A percentile compares a stretch with the other conserved stretches of the same genome.
phyloP scores from a whole-genome alignment of 225 moss, liverwort and hornwort species.

The Thuidium tamariscinum region DNA sequence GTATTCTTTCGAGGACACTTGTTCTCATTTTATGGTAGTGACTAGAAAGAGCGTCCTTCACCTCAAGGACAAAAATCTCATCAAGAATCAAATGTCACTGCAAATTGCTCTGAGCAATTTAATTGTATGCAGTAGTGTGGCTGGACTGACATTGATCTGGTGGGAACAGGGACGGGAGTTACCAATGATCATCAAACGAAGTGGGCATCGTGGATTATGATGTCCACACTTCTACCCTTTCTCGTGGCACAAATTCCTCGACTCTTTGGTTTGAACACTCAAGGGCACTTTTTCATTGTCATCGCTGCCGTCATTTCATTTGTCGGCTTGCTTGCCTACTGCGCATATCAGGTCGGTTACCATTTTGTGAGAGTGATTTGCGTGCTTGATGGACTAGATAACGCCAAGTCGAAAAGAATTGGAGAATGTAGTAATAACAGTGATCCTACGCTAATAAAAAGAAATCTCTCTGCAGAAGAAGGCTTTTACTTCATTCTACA shows the following conservation, averaged over 20 bases:
- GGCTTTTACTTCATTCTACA: background rate
- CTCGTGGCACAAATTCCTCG: conserved; percentile 71
- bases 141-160: background rate
- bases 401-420: background rate
- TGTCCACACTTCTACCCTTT: conserved; percentile 67
- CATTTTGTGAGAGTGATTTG: background rate
- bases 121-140: background rate
- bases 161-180: conserved; percentile 63
- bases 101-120: background rate
- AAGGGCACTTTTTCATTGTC: conserved; percentile 44
- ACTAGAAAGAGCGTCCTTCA: background rate
- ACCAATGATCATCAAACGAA: conserved; percentile 82
- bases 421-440: background rate
- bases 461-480: background rate
- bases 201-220: conserved; percentile 97
- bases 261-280: conserved; percentile 45
- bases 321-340: conserved; percentile 51
- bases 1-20: background rate
- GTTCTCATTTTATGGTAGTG: background rate
- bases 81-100: no score
- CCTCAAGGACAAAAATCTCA: background rate
- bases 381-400: background rate
- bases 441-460: background rate
- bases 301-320: conserved; percentile 35
- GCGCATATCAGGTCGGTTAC: conserved; percentile 63